phyloP scores from a whole-genome alignment of 345 rosid genomes.

The Citrus maxima region DNA sequence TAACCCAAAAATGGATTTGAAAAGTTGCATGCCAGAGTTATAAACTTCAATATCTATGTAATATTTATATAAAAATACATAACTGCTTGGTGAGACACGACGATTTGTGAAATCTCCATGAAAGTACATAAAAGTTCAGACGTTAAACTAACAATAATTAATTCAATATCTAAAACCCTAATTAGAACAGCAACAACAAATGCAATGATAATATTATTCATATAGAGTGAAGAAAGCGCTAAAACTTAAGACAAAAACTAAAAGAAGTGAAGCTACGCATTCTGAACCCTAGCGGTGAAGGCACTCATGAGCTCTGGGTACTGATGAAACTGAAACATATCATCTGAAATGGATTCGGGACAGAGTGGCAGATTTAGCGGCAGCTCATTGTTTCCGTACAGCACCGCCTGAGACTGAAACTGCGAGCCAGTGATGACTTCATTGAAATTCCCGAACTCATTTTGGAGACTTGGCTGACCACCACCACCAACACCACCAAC shows the following conservation, averaged over 20 bases:
- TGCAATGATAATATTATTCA: not conserved
- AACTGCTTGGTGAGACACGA: not conserved
- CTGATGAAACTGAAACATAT: constrained; percentile 32
- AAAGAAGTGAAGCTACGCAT: constrained; percentile 16
- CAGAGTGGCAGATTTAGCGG: constrained; percentile 22
- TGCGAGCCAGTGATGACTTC: constrained; percentile 9
- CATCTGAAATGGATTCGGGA: constrained; percentile 28
- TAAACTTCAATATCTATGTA: not conserved
- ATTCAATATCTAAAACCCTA: not conserved
- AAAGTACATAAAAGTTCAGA: not conserved
- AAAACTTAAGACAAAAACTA: too few species aligned
- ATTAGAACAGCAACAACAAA: not conserved
- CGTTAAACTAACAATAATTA: not conserved
- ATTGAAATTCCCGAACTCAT: constrained; percentile 13
- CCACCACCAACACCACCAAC: too few species aligned
- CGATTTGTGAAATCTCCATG: not conserved
- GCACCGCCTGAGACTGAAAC: not conserved
- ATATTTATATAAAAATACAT: not conserved
- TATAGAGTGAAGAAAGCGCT: not conserved
- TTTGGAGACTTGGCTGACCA: not conserved
- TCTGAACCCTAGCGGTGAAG: constrained; percentile 37
- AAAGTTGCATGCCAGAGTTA: not conserved
- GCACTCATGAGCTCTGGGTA: constrained; percentile 33
- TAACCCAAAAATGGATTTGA: not conserved
- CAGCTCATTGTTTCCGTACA: not conserved